These are phyloP conservation scores for Haplosporangium sp. DNA, from an alignment of 371 early-diverging fungal genomes.

Conservation along the genomic window DNA sequence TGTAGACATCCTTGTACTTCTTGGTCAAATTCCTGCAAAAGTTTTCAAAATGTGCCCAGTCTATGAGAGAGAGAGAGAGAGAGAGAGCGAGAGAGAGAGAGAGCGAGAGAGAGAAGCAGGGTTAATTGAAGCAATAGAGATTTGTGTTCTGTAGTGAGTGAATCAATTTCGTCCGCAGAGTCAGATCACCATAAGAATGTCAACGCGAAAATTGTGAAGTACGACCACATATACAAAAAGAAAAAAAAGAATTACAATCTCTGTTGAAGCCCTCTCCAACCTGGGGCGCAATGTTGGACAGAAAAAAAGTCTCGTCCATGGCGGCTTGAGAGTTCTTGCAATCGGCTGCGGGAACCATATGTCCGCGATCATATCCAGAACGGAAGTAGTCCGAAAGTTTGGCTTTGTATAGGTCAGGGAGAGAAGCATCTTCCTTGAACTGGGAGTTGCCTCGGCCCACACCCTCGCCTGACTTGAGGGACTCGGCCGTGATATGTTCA, in stretches of 20 bases:
- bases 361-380: slow-evolving; percentile 86
- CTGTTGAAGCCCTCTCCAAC: slow-evolving; percentile 88
- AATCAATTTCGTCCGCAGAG: too few relatives aligned
- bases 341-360: slow-evolving; percentile 89
- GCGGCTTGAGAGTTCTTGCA: slow-evolving; percentile 74
- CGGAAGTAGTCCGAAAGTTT: slow-evolving; percentile 75
- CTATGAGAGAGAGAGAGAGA: slow-evolving; percentile 33
- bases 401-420: slow-evolving; percentile 78
- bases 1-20: slow-evolving; percentile 77
- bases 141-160: background rate
- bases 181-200: too few relatives aligned
- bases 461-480: slow-evolving; percentile 63
- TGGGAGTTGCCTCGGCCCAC: slow-evolving; percentile 73
- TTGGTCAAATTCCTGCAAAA: slow-evolving; percentile 77
- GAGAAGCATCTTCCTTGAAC: slow-evolving; percentile 74
- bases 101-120: background rate
- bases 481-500: slow-evolving; percentile 80
- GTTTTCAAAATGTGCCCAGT: slow-evolving; percentile 85
- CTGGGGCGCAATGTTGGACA: slow-evolving; percentile 87
- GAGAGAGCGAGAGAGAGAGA: too few relatives aligned
- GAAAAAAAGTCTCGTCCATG: slow-evolving; percentile 83
- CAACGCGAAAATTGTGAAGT: too few relatives aligned
- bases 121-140: background rate
- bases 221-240: too few relatives aligned
- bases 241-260: slow-evolving; percentile 62